Conservation (phyloP, 2,329 filamentous ascomycete species). For the Helotiales sp. region DNA sequence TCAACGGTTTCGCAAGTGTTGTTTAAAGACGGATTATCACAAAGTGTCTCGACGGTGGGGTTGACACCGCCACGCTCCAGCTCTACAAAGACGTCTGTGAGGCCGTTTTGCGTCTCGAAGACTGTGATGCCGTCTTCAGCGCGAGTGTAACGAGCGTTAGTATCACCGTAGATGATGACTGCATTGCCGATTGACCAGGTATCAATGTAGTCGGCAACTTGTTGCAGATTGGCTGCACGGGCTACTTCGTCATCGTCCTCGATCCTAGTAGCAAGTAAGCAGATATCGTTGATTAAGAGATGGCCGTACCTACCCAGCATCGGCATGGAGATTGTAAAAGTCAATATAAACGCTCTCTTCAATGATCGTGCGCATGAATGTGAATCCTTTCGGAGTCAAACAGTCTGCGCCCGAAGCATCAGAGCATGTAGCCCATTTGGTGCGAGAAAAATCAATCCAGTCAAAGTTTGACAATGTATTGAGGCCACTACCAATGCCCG, state of each 20-base stretch:
- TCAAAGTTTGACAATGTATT: constrained; percentile 62
- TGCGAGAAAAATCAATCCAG: constrained; percentile 55
- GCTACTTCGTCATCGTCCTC: constrained; percentile 53
- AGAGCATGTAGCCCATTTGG: constrained; percentile 61
- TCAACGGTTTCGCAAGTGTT: constrained; percentile 65
- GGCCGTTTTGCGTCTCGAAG: constrained; percentile 49
- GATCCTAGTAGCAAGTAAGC: constrained; percentile 29
- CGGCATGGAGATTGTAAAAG: constrained; percentile 66
- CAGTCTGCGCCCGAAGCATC: constrained; percentile 58
- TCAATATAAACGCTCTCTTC: constrained; percentile 57
- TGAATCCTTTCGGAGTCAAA: constrained; percentile 69
- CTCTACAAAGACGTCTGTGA: constrained; percentile 62
- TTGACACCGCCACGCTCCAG: constrained; percentile 48
- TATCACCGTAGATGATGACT: constrained; percentile 65
- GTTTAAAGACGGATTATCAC: constrained; percentile 56
- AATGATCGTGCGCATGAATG: constrained; percentile 60
- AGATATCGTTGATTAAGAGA: constrained; percentile 16
- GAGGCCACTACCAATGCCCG: constrained; percentile 61
- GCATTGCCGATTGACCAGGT: constrained; percentile 57
- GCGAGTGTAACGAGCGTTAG: constrained; percentile 64
- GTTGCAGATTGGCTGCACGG: constrained; percentile 58
- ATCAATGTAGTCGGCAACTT: constrained; percentile 59
- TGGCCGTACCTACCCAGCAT: constrained; percentile 54
- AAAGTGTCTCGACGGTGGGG: constrained; percentile 46
- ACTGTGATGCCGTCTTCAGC: constrained; percentile 51